Conservation (phyloP, 257 asterid genomes). For the Primulina huaijiensis region DNA sequence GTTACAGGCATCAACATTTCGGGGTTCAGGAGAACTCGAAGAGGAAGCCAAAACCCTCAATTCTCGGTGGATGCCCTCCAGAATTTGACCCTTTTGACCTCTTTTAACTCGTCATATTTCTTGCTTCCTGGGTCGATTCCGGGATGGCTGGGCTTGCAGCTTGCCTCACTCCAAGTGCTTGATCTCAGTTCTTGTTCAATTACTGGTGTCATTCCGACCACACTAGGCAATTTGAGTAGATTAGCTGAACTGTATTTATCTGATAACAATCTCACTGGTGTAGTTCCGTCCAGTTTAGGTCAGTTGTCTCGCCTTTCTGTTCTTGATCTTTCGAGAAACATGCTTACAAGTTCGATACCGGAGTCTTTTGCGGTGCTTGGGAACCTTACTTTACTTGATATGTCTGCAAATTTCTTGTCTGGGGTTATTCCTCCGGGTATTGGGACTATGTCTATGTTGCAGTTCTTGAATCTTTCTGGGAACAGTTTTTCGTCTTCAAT, state of each 20-base stretch:
- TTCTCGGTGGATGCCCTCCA: conserved; percentile 72
- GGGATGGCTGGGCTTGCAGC: conserved; percentile 64
- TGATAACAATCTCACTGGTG: conserved; percentile 56
- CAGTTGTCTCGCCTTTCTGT: conserved; percentile 49
- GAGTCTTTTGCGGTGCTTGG: conserved; percentile 33
- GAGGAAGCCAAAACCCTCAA: conserved; percentile 68
- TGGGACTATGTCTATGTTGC: conserved; percentile 57
- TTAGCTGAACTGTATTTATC: conserved; percentile 61
- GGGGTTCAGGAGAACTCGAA: conserved; percentile 75
- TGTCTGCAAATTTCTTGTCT: conserved; percentile 64
- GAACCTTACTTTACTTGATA: conserved; percentile 58
- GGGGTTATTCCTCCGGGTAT: conserved; percentile 60
- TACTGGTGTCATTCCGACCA: conserved; percentile 52
- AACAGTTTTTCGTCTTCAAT: conserved; percentile 69
- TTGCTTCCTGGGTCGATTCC: conserved; percentile 71
- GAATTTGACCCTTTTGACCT: conserved; percentile 58
- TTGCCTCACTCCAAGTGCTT: conserved; percentile 63
- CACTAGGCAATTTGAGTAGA: conserved; percentile 72
- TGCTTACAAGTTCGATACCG: conserved; percentile 57
- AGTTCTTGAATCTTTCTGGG: conserved; percentile 61
- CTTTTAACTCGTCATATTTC: conserved; percentile 78
- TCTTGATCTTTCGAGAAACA: conserved; percentile 72
- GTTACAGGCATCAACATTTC: conserved; percentile 72
- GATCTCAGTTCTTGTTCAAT: conserved; percentile 81
- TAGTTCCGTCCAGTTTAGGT: conserved; percentile 61